Percentiles rank a stretch among this genome's conserved stretches.
These are phyloP conservation scores for Tylopilus felleus DNA, from an alignment of 768 basidiomycete genomes.

Conservation along the genomic window DNA sequence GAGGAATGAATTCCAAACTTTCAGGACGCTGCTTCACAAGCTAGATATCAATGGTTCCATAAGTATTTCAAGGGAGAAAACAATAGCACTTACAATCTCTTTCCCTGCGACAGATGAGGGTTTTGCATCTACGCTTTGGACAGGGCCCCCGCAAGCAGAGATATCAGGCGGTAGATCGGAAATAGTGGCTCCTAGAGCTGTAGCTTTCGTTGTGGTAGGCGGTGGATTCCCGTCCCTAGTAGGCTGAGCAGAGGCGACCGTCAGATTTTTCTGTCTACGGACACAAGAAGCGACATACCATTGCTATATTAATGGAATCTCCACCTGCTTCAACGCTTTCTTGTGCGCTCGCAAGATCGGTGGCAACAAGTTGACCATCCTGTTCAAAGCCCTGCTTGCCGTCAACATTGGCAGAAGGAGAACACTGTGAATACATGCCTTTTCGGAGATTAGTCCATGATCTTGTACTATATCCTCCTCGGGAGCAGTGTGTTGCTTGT, in stretches of 20 bases:
- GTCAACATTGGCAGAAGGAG: not conserved
- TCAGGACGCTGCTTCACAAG: conserved; percentile 14
- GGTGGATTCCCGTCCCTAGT: not conserved
- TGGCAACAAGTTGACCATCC: not conserved
- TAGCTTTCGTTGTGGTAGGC: not conserved
- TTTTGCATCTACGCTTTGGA: not conserved
- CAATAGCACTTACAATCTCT: conserved; percentile 9
- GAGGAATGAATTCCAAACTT: conserved; percentile 24
- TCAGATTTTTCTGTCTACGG: not conserved
- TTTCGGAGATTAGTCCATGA: not conserved
- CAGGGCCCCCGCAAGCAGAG: not conserved
- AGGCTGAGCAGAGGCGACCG: conserved; percentile 1
- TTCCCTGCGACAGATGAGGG: not conserved
- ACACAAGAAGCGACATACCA: conserved; percentile 8
- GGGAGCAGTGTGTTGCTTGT: not conserved
- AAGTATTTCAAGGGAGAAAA: not conserved
- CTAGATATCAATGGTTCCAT: not conserved
- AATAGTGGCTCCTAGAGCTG: not conserved
- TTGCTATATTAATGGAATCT: not conserved
- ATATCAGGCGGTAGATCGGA: not conserved
- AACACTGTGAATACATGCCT: conserved; percentile 1
- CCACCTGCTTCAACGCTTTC: not conserved
- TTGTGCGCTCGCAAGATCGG: not conserved
- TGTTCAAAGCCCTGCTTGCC: not conserved
- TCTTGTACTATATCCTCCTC: not conserved